Percentiles rank a stretch among this genome's conserved stretches.
Evolutionary conservation across 108 stramenopile species (phyloP).

Genomic region (Schizochytrium sp.): DNA sequence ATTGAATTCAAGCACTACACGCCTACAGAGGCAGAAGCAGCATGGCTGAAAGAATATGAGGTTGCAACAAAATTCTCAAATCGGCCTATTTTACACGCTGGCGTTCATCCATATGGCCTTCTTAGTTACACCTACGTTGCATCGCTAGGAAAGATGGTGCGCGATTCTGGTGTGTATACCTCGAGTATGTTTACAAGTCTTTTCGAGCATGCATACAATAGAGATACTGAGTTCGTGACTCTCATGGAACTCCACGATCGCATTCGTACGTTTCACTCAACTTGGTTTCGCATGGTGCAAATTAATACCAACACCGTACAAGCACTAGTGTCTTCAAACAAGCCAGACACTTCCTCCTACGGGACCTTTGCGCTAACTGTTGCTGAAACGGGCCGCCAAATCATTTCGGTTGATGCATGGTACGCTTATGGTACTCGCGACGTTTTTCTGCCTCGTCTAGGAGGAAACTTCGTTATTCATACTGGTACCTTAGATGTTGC

Average conservation of each 20-base stretch:
- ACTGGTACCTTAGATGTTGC: neutral
- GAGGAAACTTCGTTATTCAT: conserved; percentile 8
- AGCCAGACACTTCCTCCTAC: neutral
- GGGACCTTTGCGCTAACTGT: conserved; percentile 23
- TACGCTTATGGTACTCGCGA: conserved; percentile 11
- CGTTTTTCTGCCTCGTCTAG: neutral
- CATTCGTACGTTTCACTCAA: conserved; percentile 34
- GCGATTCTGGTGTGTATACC: conserved; percentile 21
- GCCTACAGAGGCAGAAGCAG: neutral
- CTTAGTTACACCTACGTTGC: neutral
- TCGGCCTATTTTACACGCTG: neutral
- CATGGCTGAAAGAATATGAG: neutral
- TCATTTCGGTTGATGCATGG: neutral
- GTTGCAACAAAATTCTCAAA: neutral
- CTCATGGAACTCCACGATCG: conserved; percentile 40
- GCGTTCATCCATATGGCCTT: neutral
- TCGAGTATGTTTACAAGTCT: neutral
- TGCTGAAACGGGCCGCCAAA: neutral
- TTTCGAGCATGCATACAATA: neutral
- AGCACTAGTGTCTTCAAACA: neutral
- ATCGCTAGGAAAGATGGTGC: neutral
- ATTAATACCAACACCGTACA: neutral
- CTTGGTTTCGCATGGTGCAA: conserved; percentile 28
- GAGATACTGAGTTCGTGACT: conserved; percentile 47
- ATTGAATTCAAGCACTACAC: neutral